Base-by-base conservation (phyloP, 2,329 filamentous ascomycete species). In the Alternaria panax region DNA sequence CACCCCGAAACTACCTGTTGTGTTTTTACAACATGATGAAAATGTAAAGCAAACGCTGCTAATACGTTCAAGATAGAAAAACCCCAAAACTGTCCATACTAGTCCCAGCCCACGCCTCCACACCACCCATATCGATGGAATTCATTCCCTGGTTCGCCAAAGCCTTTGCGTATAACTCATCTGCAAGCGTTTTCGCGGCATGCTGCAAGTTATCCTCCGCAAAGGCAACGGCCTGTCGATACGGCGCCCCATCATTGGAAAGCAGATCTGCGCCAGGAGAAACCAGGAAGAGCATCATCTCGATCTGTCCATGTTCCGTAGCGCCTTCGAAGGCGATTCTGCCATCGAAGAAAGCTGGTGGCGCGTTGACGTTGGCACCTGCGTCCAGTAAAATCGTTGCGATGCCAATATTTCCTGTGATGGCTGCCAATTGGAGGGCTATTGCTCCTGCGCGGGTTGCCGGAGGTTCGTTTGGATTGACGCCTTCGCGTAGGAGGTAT, bases 251-350 rank as follows among this genome's bases (percentile, higher is more conserved):
- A 7, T 0, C 4, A 4, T 47, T 11, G 4, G 43, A 12, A 16
- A 32, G 11, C 0, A 52, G 50, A 22, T 55, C 43, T 12, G 30
- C 54, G 3, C 38, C 38, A 20, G 3, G 2, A 14, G 12, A 16
- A 2, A 57, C 36, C 4, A 60, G 54, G 1, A 60, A 48, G 2
- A 22, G 60, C 18, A 75, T 43, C 64, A 73, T 70, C 41, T 74
- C 73, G 5, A 76, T 64, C 8, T 68, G 67, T 12, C 71, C 73
- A 7, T 69, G 47, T 38, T 75, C 73, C 9, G 74, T 66, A 2
- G 73, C 70, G 3, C 67, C 74, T 51, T 71, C 62, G 2, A 75
- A 55, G 2, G 74, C 70, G 0, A 72, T 52, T 24, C 38, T 42
- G 8, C 50, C 50, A 3, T 52, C 22, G 3, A 1, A 4, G 8